These are phyloP conservation scores for Carex sylvatica DNA, from an alignment of 202 grass and related monocot species.

Conservation along the genomic window DNA sequence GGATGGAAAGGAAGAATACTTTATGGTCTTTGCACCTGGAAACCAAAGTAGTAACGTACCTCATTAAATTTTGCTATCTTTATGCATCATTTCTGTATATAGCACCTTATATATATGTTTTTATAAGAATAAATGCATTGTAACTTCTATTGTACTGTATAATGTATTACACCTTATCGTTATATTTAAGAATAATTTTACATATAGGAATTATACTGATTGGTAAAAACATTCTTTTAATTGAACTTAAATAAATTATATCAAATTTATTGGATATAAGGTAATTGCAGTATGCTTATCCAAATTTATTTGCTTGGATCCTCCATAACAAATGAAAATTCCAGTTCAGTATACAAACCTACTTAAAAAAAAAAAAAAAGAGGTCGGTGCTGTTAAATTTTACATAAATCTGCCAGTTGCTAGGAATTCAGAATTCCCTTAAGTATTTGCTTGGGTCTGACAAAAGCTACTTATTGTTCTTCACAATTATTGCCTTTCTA, in stretches of 20 bases:
- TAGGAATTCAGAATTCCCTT: slow-evolving; percentile 33
- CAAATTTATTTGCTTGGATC: too few relatives aligned
- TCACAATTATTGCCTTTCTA: not conserved
- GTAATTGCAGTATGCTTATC: too few relatives aligned
- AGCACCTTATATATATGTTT: not conserved
- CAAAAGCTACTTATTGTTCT: slow-evolving; percentile 48
- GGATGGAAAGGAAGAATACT: slow-evolving; percentile 64
- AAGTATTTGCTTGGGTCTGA: slow-evolving; percentile 49
- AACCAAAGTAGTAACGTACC: not conserved
- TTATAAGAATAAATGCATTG: not conserved
- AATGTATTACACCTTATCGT: too few relatives aligned
- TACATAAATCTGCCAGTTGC: slow-evolving; percentile 35
- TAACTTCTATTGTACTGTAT: not conserved
- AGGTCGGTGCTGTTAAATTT: too few relatives aligned
- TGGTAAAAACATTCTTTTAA: too few relatives aligned
- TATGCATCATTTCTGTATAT: not conserved
- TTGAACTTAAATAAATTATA: too few relatives aligned
- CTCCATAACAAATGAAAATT: too few relatives aligned
- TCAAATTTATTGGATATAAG: too few relatives aligned
- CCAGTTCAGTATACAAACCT: too few relatives aligned
- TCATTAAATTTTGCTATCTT: not conserved
- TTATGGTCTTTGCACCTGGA: slow-evolving; percentile 56
- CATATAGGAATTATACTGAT: too few relatives aligned
- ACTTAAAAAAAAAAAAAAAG: too few relatives aligned
- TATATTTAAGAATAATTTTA: too few relatives aligned